Base-by-base conservation (phyloP, 202 grass and related monocot species). In the Hordeum pubiflorum region DNA sequence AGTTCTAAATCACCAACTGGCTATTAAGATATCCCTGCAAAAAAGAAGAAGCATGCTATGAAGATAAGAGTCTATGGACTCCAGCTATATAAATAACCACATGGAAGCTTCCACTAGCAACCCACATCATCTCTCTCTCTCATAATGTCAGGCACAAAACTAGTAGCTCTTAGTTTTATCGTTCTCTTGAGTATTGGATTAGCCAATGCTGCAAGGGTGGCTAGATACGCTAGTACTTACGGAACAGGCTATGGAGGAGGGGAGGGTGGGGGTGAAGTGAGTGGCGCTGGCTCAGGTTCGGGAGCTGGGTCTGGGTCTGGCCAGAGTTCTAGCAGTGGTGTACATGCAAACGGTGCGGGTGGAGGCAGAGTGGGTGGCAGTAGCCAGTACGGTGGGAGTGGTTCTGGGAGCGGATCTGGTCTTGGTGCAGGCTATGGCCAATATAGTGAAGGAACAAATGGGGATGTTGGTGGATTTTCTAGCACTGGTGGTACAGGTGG, bases 101-200 rank as follows among this genome's bases (percentile, higher is more conserved):
- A 41, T 11, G 10, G 10, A 41, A 41, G 10, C 39, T 41, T 9
- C 11, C 2, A 41, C 10, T 9, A 41, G 39, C 9, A 41, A 41
- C 10, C 2, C 39, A 41, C 10, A 2, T 41, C 39, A 10, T 41
- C 39, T 11, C 2, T 9, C 2, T 9, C 39, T 41, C 39, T 41
- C 39, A 41, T 11, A 69, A 77, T 77, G 74, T 37, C 37, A 5
- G 6, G 13, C 74, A 77, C 36, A 43, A 77, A 77, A 34, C 57
- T 77, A 18, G 36, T 0, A 10, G 14, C 57, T 15, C 57, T 77
- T 18, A 56, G 57, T 5, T 44, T 77, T 9, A 15, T 77, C 62
- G 56, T 44, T 3, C 37, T 62, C 74, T 31, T 77, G 57, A 77
- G 74, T 57, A 77, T 77, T 60, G 74, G 74, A 43, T 29, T 77